Evolutionary conservation across 257 asterid species (phyloP).

Genomic region (Capsicum rhomboideum): DNA sequence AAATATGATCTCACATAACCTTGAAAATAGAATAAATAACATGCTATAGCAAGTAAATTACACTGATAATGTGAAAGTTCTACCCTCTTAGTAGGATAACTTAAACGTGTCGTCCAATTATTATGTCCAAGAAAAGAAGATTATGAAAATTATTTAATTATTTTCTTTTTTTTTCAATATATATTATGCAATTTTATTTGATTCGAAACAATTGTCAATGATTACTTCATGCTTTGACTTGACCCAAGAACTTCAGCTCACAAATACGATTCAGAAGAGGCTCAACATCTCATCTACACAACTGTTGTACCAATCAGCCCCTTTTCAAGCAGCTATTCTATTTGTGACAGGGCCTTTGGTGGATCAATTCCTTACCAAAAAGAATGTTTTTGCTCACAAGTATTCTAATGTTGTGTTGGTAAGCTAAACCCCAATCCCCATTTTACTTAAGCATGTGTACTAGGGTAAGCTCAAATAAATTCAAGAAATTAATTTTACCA

Average conservation of each 20-base stretch:
- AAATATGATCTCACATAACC: background rate
- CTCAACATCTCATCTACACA: slow-evolving; percentile 77
- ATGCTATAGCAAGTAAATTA: background rate
- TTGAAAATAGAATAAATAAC: background rate
- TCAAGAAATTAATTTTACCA: background rate
- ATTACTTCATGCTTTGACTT: background rate
- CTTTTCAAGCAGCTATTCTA: slow-evolving; percentile 77
- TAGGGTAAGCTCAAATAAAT: background rate
- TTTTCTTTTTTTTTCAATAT: background rate
- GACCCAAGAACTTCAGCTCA: slow-evolving; percentile 37
- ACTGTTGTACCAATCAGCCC: slow-evolving; percentile 79
- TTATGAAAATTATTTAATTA: background rate
- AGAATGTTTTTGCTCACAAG: slow-evolving; percentile 59
- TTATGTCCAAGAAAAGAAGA: background rate
- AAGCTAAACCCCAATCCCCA: background rate
- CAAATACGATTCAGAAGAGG: slow-evolving; percentile 86
- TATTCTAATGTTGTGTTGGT: slow-evolving; percentile 65
- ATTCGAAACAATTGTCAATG: background rate
- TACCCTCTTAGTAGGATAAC: background rate
- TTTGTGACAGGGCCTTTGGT: slow-evolving; percentile 66
- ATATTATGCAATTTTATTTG: background rate
- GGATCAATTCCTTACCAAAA: slow-evolving; percentile 66
- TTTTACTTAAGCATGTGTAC: background rate
- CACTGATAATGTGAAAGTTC: background rate
- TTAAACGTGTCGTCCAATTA: background rate